These are phyloP conservation scores for Metschnikowia baotianmanensis DNA, from an alignment of 805 yeast species.

Conservation along the genomic window DNA sequence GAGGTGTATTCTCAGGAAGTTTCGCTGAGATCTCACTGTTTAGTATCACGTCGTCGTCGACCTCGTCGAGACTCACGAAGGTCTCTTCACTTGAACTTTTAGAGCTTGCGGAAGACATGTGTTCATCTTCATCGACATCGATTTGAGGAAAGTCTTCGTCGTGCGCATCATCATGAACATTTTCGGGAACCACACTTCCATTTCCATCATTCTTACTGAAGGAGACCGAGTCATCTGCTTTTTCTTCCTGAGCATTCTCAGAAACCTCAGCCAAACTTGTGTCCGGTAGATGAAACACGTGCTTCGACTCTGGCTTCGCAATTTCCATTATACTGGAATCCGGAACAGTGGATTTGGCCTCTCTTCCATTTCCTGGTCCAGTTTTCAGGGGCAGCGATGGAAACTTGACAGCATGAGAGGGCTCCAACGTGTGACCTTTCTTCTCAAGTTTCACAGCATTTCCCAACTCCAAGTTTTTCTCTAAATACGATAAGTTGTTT, in stretches of 20 bases:
- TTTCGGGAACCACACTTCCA: too few relatives aligned
- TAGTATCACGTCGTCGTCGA: conserved; percentile 2
- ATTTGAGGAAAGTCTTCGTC: neutral
- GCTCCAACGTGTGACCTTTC: too few relatives aligned
- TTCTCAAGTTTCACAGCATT: neutral
- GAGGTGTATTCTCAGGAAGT: neutral
- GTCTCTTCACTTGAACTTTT: neutral
- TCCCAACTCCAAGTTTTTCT: conserved; percentile 11
- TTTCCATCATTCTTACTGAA: too few relatives aligned
- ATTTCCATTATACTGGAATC: conserved; percentile 8
- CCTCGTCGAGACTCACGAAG: neutral
- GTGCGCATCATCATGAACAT: too few relatives aligned
- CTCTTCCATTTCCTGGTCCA: neutral
- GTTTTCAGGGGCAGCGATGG: neutral
- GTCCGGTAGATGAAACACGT: neutral
- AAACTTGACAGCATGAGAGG: too few relatives aligned
- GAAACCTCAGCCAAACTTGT: conserved; percentile 4
- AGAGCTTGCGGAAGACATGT: neutral
- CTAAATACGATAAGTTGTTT: conserved; percentile 28
- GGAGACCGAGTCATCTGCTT: too few relatives aligned
- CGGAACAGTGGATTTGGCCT: too few relatives aligned
- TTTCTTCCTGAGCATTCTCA: neutral
- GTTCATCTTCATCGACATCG: neutral
- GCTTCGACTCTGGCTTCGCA: neutral
- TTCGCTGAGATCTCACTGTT: neutral